Evolutionary conservation across 31 red algal genomes (phyloP).

Genomic region (Odonthalia washingtoniensis): DNA sequence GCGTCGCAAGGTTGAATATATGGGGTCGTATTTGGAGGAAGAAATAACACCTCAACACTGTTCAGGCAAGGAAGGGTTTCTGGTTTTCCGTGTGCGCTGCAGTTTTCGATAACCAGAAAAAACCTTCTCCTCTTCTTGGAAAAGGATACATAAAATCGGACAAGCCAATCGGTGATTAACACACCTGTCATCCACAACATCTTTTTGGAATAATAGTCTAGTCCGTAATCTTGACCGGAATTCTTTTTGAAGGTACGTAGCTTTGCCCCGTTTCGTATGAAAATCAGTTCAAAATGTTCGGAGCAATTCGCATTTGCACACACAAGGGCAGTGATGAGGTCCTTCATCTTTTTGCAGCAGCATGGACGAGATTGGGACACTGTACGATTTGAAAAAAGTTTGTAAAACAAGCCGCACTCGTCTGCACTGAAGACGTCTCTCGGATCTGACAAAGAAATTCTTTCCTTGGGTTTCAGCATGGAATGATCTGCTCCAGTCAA

Average conservation of each 20-base stretch:
- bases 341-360: not conserved
- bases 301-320: not conserved
- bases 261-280: not conserved
- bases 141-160: no score
- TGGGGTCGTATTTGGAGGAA: no score
- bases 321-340: not conserved
- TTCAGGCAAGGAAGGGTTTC: no score
- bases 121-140: no score
- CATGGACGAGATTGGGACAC: not conserved
- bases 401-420: not conserved
- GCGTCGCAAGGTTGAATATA: no score
- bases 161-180: no score
- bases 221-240: not conserved
- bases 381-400: not conserved
- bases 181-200: not conserved
- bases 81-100: no score
- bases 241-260: not conserved
- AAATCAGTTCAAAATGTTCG: not conserved
- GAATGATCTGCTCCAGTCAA: not conserved
- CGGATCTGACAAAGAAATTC: not conserved
- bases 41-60: no score
- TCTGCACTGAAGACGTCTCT: not conserved
- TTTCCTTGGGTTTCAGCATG: not conserved
- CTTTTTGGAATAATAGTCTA: not conserved
- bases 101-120: no score